Conservation (phyloP, 805 yeast species). For the Candida khao-thaluensis region DNA sequence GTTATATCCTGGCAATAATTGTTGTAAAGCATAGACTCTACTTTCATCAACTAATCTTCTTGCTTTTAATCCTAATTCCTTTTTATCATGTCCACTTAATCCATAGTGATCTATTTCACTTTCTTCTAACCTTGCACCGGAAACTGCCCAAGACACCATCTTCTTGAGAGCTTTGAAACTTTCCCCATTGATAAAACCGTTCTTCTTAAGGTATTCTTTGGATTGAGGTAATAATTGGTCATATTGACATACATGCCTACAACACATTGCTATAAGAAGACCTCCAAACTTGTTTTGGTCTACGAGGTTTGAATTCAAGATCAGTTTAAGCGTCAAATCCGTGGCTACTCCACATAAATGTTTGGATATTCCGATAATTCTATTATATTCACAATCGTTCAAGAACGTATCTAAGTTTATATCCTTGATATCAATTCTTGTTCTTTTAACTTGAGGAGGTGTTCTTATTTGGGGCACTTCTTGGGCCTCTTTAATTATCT, state of each 20-base stretch:
- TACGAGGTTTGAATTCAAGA: conserved; percentile 32
- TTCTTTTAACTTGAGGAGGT: conserved; percentile 44
- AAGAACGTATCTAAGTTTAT: conserved; percentile 48
- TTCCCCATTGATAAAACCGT: conserved; percentile 30
- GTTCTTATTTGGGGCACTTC: conserved; percentile 15
- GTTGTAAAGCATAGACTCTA: conserved; percentile 49
- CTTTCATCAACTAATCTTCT: conserved; percentile 76
- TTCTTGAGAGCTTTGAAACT: conserved; percentile 54
- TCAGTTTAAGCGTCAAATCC: conserved; percentile 72
- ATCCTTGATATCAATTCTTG: conserved; percentile 80
- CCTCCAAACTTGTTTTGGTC: conserved; percentile 42
- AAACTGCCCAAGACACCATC: conserved; percentile 87
- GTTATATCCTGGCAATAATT: conserved; percentile 33
- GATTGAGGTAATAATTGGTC: conserved; percentile 53
- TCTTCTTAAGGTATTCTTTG: conserved; percentile 32
- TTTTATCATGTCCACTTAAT: conserved; percentile 45
- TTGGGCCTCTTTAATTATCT: conserved; percentile 55
- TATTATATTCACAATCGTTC: conserved; percentile 13
- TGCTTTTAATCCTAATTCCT: conserved; percentile 61
- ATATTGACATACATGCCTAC: conserved; percentile 79
- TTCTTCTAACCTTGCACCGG: conserved; percentile 42
- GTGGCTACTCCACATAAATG: conserved; percentile 95
- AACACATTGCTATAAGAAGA: conserved; percentile 84
- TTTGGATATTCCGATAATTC: conserved; percentile 69
- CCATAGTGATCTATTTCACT: conserved; percentile 8